Evolutionary conservation across 345 rosid genomes (phyloP), one percentile per base, ranked within the genome.

Genomic region (Isatis tinctoria): DNA sequence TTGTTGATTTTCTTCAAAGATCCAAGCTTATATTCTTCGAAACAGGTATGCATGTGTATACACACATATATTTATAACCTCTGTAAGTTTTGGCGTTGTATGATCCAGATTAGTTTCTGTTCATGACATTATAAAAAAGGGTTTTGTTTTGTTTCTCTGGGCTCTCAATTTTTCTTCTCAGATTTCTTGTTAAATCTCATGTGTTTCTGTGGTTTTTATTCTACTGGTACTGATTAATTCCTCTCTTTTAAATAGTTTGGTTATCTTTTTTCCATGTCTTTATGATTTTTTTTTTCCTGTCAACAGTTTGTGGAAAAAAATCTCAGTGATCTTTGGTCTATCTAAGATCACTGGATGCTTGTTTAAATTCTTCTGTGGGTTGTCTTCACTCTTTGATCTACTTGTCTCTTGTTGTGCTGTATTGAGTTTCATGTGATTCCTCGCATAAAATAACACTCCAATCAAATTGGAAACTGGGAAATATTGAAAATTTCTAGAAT

Each of bases 381-480:
- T 56, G 14, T 47, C 27, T 18, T 24, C 32, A 56, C 13, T 56
- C 43, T 36, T 1, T 65, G 66, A 66, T 66, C 52, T 66, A 41
- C 41, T 2, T 22, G 10, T 58, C 10, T 77, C 67, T 45, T 57
- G 13, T 20, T 18, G 41, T 58, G 48, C 13, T 64, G 51, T 27
- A 44, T 70, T 76, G 43, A 26, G 20, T 49, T 51, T 77, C 45
- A 27, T 72, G 12, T 65, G 77, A 59, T 66, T 59, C 45, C 20
- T 60, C 17, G 63, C 81, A 78, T 78, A 72, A 67, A 78, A 78
- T 78, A 78, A 59, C 62, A 67, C 68, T 66, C 59, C 58, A 65
- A 66, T 60, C 77, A 47, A 61, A 76, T 65, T 76, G 75, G 53
- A 76, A 70, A 62, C 60, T 54, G 37, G 22, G 40, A 20, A 37